These are phyloP conservation scores for Daldinia sp. DNA, from an alignment of 2,329 filamentous ascomycete species.

Conservation along the genomic window DNA sequence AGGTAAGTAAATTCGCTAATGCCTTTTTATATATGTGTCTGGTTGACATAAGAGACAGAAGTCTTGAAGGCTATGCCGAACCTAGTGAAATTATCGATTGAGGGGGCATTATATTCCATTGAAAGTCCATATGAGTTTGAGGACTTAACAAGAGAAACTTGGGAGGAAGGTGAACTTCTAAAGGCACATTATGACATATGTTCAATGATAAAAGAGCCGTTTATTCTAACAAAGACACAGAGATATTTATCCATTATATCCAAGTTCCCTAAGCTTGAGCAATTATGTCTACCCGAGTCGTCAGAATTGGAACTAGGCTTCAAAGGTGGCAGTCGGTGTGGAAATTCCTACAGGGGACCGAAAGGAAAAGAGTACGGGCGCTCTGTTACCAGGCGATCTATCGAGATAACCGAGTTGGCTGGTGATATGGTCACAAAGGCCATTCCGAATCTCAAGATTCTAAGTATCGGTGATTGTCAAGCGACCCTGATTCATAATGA, in stretches of 20 bases:
- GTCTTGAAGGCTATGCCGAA: not conserved
- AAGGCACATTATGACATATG: not conserved
- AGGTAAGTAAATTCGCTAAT: not conserved
- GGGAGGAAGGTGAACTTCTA: not conserved
- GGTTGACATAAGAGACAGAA: not conserved
- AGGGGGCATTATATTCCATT: not conserved
- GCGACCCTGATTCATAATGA: not conserved
- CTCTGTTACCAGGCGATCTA: not conserved
- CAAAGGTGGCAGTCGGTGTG: not conserved
- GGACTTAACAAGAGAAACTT: not conserved
- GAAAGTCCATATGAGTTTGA: not conserved
- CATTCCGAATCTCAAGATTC: not conserved
- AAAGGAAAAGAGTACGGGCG: not conserved
- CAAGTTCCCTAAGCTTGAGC: constrained; percentile 4
- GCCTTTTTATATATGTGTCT: not conserved
- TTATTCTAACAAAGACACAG: not conserved
- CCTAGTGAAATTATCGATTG: not conserved
- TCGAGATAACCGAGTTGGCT: not conserved
- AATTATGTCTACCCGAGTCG: not conserved
- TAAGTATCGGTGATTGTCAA: not conserved
- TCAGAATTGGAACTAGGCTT: not conserved
- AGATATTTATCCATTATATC: not conserved
- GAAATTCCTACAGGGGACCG: not conserved
- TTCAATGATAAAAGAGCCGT: not conserved
- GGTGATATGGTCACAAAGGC: not conserved